Evolutionary conservation across 768 basidiomycete species (phyloP).

Genomic region (Kwoniella heveanensis): DNA sequence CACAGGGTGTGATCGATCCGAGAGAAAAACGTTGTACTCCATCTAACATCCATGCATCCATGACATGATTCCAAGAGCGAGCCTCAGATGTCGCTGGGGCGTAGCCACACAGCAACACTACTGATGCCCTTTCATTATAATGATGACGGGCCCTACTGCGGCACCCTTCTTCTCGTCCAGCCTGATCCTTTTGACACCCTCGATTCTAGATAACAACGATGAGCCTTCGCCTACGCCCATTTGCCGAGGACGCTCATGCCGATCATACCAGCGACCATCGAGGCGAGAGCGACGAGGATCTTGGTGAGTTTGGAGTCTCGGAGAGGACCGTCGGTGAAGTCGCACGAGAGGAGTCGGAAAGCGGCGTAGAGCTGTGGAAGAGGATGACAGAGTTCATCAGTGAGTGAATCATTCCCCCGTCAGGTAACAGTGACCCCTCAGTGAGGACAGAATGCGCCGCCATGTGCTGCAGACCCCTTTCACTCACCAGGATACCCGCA

Average conservation of each 20-base stretch:
- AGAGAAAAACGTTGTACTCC: too few relatives aligned
- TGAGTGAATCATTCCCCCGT: too few relatives aligned
- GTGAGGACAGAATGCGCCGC: too few relatives aligned
- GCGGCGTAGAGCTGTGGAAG: conserved; percentile 50
- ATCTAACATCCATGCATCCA: not conserved
- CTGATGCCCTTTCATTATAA: too few relatives aligned
- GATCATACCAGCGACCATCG: conserved; percentile 41
- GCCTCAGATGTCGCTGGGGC: too few relatives aligned
- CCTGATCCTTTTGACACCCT: too few relatives aligned
- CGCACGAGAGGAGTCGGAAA: conserved; percentile 39
- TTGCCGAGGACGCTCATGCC: conserved; percentile 51
- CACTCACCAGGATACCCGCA: conserved; percentile 34
- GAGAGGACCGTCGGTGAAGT: conserved; percentile 44
- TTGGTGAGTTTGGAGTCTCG: conserved; percentile 28
- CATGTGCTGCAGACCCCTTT: too few relatives aligned
- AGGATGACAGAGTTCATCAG: conserved; percentile 5
- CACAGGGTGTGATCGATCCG: not conserved
- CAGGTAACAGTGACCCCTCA: too few relatives aligned
- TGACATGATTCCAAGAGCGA: not conserved
- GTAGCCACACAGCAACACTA: too few relatives aligned
- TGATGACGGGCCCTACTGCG: too few relatives aligned
- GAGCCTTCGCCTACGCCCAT: conserved; percentile 34
- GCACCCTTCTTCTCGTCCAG: too few relatives aligned
- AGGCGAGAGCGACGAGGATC: conserved; percentile 35
- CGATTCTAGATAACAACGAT: too few relatives aligned